Evolutionary conservation across 495 filamentous ascomycete species (phyloP).

Genomic region (Penicillium odoratum): DNA sequence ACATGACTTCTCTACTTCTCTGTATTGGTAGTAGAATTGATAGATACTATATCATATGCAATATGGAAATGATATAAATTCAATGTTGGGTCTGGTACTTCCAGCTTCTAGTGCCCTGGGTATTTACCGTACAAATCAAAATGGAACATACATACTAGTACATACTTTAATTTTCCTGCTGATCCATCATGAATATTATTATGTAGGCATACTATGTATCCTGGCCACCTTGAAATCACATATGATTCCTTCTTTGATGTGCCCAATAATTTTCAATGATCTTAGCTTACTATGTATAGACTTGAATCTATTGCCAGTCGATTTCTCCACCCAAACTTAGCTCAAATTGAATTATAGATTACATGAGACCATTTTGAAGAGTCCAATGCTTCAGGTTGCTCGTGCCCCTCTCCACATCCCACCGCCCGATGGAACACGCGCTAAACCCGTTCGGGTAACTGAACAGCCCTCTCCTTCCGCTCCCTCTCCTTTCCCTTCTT

Average conservation of each 20-base stretch:
- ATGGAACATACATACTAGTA: too few relatives aligned
- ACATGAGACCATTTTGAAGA: neutral
- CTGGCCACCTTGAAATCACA: neutral
- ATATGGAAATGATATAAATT: neutral
- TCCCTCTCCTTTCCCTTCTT: constrained; percentile 25
- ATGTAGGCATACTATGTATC: too few relatives aligned
- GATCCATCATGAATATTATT: neutral
- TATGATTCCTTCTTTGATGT: neutral
- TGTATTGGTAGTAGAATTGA: neutral
- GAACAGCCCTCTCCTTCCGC: constrained; percentile 28
- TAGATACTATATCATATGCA: constrained; percentile 2
- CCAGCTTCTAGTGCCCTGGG: too few relatives aligned
- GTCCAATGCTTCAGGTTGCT: constrained; percentile 10
- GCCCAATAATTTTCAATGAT: neutral
- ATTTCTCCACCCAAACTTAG: neutral
- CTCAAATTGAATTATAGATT: neutral
- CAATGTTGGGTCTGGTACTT: neutral
- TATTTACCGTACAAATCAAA: too few relatives aligned
- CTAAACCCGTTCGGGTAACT: constrained; percentile 28
- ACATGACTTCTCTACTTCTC: too few relatives aligned
- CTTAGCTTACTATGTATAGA: neutral
- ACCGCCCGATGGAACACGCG: constrained; percentile 33
- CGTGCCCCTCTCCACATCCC: constrained; percentile 34
- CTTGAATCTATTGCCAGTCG: neutral
- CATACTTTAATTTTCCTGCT: neutral